These are phyloP conservation scores for Lasiodiplodia citricola DNA, from an alignment of 2,329 filamentous ascomycete species.

Conservation along the genomic window DNA sequence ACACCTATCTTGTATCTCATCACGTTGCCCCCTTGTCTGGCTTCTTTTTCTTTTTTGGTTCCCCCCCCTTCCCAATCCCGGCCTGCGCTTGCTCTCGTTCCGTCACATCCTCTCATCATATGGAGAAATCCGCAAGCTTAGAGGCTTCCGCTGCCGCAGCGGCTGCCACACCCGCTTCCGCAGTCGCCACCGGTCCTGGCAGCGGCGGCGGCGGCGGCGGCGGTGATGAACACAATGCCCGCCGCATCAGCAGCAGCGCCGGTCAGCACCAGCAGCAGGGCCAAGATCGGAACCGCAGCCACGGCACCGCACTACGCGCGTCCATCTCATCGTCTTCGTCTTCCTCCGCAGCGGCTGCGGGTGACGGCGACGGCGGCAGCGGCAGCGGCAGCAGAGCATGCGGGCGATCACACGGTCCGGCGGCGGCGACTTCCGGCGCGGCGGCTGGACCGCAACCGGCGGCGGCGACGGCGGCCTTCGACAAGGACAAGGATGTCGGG, in stretches of 20 bases:
- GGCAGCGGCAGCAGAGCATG: conserved; percentile 45
- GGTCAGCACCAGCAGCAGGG: background rate
- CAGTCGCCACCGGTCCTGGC: background rate
- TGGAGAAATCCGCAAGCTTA: background rate
- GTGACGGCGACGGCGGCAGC: conserved; percentile 60
- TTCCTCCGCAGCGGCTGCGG: background rate
- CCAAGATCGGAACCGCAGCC: background rate
- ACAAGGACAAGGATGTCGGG: conserved; percentile 58
- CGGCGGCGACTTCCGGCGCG: background rate
- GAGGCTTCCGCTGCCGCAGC: background rate
- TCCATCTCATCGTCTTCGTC: background rate
- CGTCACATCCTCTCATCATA: background rate
- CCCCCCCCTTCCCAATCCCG: background rate
- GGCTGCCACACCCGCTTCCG: background rate
- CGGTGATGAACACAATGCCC: background rate
- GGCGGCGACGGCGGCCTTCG: background rate
- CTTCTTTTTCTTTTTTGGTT: too few relatives aligned
- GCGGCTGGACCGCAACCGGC: background rate
- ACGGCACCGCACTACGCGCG: background rate
- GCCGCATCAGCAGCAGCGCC: background rate
- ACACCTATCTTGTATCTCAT: background rate
- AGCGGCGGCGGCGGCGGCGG: background rate
- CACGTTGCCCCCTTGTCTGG: background rate
- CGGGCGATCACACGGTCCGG: background rate
- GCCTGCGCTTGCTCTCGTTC: background rate